Evolutionary conservation across 345 rosid species (phyloP).

Genomic region (Salix exigua): DNA sequence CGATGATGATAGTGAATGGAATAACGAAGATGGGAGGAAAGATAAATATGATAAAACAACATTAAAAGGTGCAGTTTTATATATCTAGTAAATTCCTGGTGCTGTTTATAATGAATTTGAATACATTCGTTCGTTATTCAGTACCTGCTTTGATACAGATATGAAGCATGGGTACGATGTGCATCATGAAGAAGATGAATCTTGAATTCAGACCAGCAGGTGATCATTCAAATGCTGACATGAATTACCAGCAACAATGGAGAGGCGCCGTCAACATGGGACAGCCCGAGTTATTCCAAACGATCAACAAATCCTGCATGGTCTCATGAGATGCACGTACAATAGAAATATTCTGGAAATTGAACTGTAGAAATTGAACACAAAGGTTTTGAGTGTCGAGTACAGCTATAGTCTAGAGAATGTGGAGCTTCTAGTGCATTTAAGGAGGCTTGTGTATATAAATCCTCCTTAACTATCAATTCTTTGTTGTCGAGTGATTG

Average conservation of each 20-base stretch:
- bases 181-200: slow-evolving; percentile 58
- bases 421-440: slow-evolving; percentile 24
- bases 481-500: neutral
- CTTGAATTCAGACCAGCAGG: slow-evolving; percentile 21
- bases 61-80: slow-evolving; percentile 20
- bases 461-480: neutral
- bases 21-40: slow-evolving; percentile 50
- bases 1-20: slow-evolving; percentile 64
- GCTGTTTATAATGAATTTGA: neutral
- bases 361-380: slow-evolving; percentile 31
- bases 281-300: too few species aligned
- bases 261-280: neutral
- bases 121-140: neutral
- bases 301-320: too few species aligned
- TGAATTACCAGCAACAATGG: neutral
- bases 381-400: slow-evolving; percentile 24
- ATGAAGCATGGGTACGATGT: slow-evolving; percentile 50
- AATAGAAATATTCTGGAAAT: too few species aligned
- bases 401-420: slow-evolving; percentile 13
- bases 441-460: slow-evolving; percentile 23
- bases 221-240: neutral
- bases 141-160: slow-evolving; percentile 40
- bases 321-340: too few species aligned
- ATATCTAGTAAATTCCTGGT: neutral
- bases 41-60: slow-evolving; percentile 24